Base-by-base conservation (phyloP, 805 yeast species). In the Tetrapisispora arboricola region DNA sequence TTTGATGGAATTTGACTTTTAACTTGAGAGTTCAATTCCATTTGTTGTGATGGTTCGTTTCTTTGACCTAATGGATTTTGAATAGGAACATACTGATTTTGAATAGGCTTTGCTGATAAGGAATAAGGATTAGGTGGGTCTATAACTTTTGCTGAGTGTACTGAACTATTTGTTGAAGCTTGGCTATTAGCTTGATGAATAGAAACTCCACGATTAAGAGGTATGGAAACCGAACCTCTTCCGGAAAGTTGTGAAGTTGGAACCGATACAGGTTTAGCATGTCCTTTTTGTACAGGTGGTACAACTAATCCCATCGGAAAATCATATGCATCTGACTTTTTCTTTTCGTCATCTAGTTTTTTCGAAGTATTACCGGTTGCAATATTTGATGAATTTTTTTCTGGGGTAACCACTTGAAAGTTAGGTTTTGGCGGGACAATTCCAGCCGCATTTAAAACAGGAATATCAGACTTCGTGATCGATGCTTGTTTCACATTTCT, bases 281-380 rank as follows among this genome's bases (percentile, higher is more conserved):
- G 67, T 46, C 43, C 64, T 30, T 50, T 55, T 19, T 45, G 43
- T 45, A 41, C 46, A 51, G 52, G 66, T 18, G 63, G 66, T 1
- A 70, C 61, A 11, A 80, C 60, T 33, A 82, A 55, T 34, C 68
- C 75, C 17, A 66, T 62, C 1, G 90, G 90, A 51, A 82, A 80
- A 53, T 82, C 92, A 50, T 80, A 82, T 0, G 87, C 86, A 61
- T 80, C 85, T n/a, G 79, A 72, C 54, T 76, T 78, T 50, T 72
- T 71, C 57, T 78, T 78, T 30, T 65, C 65, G n/a, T 59, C 61
- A 40, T 65, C 66, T 15, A 75, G 53, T 36, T 66, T 64, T 41
- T 50, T 39, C 12, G 58, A 38, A 18, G 52, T 60, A 20, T 57
- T 26, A 16, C 9, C 28, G 9, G 32, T 8, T 54, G 52, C 13